phyloP scores from a whole-genome alignment of 2,329 filamentous ascomycete genomes.

The Pseudogymnoascus sp. region DNA sequence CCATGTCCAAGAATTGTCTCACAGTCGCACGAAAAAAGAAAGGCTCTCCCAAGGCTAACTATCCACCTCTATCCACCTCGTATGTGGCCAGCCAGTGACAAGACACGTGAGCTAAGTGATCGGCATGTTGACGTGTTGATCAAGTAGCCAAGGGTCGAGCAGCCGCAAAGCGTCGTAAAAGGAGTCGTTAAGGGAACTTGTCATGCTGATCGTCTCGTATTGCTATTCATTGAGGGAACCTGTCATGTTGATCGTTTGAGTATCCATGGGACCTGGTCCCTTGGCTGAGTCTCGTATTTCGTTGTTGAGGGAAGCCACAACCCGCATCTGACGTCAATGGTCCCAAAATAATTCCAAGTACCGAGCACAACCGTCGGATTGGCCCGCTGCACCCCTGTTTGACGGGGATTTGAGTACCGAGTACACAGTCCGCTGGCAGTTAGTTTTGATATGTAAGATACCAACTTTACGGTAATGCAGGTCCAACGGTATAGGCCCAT shows the following conservation, averaged over 20 bases:
- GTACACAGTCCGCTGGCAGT: not conserved
- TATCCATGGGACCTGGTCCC: not conserved
- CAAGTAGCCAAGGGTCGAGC: not conserved
- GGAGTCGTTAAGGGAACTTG: not conserved
- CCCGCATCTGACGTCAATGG: not conserved
- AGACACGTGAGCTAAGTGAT: not conserved
- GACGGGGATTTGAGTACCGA: not conserved
- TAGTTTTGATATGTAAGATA: not conserved
- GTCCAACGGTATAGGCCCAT: not conserved
- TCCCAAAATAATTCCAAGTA: not conserved
- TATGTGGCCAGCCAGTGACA: not conserved
- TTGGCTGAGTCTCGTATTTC: not conserved
- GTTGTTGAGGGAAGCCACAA: not conserved
- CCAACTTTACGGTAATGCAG: not conserved
- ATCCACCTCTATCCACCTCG: constrained; percentile 2
- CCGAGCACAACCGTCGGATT: not conserved
- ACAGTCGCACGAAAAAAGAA: not conserved
- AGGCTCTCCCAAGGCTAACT: not conserved
- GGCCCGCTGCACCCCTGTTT: not conserved
- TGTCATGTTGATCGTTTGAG: not conserved
- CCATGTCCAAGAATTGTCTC: not conserved
- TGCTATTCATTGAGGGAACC: not conserved
- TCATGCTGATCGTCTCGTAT: not conserved
- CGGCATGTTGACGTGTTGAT: not conserved
- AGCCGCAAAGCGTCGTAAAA: not conserved